Evolutionary conservation across 768 basidiomycete species (phyloP), one percentile per base, ranked within the genome.

Genomic region (Naganishia friedmannii): DNA sequence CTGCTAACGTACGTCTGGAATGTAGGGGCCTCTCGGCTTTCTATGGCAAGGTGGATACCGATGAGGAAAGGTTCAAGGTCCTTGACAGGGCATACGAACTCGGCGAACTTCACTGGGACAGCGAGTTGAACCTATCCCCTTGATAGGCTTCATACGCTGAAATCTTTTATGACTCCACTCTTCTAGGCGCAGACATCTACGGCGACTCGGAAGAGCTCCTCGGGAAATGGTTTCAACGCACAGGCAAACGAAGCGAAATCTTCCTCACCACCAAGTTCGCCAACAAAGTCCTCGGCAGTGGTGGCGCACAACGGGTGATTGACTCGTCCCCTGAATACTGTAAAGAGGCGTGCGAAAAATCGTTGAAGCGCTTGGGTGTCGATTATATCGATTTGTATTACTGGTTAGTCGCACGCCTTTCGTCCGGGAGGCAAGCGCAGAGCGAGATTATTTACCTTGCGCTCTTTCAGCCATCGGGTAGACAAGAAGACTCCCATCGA

Each of bases 61-160:
- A 89, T 69, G 86, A 88, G 72, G 86, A 88, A 65, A 82, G 87
- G 1, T 84, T 89, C 73, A 85, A 86, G 84, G 87, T 87, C 45
- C 77, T 86, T 1, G 84, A 85, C 67, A 77, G 82, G 13, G 84
- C 84, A 0, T 77, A 83, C 45, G 83, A 82, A 39, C 69, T 77
- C 3, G 85, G 85, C 0, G 83, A 82, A 73, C 84, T 82, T 2
- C 81, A 82, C 76, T 86, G 85, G 85, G 86, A 87, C 71, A 71
- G 73, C 71, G 29, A 32, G 73, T 70, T 15, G 42, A 15, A 42
- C 15, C 42, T 42, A 8, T 17, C 15, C 15, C 7, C 9, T 42
- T 2, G 15, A 42, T 17, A 17, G 15, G 2, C 42, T 8, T 13
- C 9, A 42, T 2, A 17, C 7, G 42, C 42, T 42, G 42, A 17